Conservation (phyloP, 1,139 yeast genomes). For the Suhomyces taliae region DNA sequence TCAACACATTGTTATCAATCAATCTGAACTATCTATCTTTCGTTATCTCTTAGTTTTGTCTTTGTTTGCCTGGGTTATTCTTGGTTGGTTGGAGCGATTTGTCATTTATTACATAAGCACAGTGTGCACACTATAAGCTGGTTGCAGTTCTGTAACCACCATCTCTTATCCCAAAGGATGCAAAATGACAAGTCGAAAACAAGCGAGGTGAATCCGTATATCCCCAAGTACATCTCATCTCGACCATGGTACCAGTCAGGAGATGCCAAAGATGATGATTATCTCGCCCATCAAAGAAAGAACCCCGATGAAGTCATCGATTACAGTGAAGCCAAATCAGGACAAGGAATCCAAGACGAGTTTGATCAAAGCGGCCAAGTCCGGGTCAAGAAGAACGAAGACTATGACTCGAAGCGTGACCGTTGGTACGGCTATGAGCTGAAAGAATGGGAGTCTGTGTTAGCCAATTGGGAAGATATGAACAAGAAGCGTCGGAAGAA, state of each 20-base stretch:
- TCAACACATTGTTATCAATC: too few species aligned
- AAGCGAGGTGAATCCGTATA: slow-evolving; percentile 16
- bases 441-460: slow-evolving; percentile 55
- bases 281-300: slow-evolving; percentile 52
- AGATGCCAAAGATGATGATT: slow-evolving; percentile 28
- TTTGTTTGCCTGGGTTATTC: too few species aligned
- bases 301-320: slow-evolving; percentile 30
- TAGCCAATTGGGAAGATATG: slow-evolving; percentile 45
- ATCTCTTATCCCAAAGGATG: background rate
- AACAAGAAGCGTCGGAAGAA: slow-evolving; percentile 23
- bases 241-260: slow-evolving; percentile 17
- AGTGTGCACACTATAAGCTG: too few species aligned
- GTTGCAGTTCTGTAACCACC: background rate
- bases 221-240: slow-evolving; percentile 17
- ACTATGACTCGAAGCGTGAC: slow-evolving; percentile 70
- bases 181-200: slow-evolving; percentile 5
- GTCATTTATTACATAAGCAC: background rate
- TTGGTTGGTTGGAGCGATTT: background rate
- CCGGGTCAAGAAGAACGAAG: slow-evolving; percentile 39
- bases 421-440: slow-evolving; percentile 76
- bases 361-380: slow-evolving; percentile 17
- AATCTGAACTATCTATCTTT: too few species aligned
- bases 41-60: too few species aligned
- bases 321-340: slow-evolving; percentile 32
- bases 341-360: slow-evolving; percentile 37